Percentiles rank a stretch among this genome's conserved stretches.
Conservation (phyloP, 108 stramenopile genomes). For the Epipyxis sp. region DNA sequence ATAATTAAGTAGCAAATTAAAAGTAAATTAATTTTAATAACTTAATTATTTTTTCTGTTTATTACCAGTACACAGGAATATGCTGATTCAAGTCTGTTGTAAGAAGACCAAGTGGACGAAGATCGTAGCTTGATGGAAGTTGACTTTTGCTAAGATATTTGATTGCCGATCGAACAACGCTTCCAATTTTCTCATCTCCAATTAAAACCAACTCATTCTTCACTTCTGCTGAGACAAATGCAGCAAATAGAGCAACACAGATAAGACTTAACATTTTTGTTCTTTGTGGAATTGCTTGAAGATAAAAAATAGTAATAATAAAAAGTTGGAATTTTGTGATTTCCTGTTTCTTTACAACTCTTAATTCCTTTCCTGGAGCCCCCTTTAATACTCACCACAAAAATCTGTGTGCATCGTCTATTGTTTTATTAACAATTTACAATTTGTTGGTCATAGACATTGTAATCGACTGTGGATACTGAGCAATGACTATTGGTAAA, state of each 20-base stretch:
- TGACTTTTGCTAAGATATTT: background rate
- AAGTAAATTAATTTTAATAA: background rate
- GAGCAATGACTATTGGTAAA: too few relatives aligned
- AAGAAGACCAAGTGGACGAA: slow-evolving; percentile 28
- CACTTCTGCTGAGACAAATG: background rate
- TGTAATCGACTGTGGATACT: too few relatives aligned
- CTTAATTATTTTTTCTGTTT: slow-evolving; percentile 7
- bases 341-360: too few relatives aligned
- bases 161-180: background rate
- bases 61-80: slow-evolving; percentile 4
- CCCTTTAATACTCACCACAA: too few relatives aligned
- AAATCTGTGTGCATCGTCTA: too few relatives aligned
- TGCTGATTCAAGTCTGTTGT: slow-evolving; percentile 32
- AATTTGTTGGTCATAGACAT: too few relatives aligned
- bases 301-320: too few relatives aligned
- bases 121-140: background rate
- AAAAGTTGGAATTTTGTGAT: too few relatives aligned
- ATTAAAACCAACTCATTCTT: slow-evolving; percentile 12
- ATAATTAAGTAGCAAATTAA: background rate
- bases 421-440: too few relatives aligned
- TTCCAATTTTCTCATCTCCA: background rate
- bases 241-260: background rate
- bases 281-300: too few relatives aligned
- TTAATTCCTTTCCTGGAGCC: too few relatives aligned
- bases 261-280: too few relatives aligned